phyloP scores from a whole-genome alignment of 2,329 filamentous ascomycete genomes.

The Microdochium bolleyi region DNA sequence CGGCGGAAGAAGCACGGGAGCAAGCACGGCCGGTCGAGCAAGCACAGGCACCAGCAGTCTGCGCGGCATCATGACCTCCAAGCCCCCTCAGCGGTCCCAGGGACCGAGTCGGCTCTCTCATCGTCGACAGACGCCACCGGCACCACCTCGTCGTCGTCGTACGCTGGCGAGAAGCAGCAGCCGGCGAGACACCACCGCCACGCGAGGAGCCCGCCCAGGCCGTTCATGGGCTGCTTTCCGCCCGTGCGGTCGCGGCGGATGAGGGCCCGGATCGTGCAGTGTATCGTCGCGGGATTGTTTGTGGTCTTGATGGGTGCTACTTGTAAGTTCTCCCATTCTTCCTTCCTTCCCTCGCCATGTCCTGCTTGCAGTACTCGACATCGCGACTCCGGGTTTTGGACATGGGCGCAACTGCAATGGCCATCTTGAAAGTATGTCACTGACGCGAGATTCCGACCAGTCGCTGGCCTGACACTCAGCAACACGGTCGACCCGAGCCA shows the following conservation, averaged over 20 bases:
- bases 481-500: slow-evolving; percentile 56
- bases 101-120: not conserved
- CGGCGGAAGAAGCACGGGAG: not conserved
- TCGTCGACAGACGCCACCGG: not conserved
- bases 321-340: slow-evolving; percentile 44
- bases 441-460: slow-evolving; percentile 30
- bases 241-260: slow-evolving; percentile 45
- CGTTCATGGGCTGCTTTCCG: slow-evolving; percentile 46
- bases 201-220: not conserved
- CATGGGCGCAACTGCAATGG: not conserved
- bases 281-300: slow-evolving; percentile 58
- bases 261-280: slow-evolving; percentile 48
- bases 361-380: too few relatives aligned
- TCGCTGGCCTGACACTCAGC: slow-evolving; percentile 64
- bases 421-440: not conserved
- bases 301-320: slow-evolving; percentile 50
- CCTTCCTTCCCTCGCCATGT: not conserved
- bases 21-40: not conserved
- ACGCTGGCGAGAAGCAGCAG: not conserved
- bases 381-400: too few relatives aligned
- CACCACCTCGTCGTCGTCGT: not conserved
- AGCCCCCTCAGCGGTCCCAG: too few relatives aligned
- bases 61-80: not conserved
- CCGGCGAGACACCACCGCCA: not conserved
- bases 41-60: not conserved